These are phyloP conservation scores for Tolypocladium sp. DNA, from an alignment of 2,329 filamentous ascomycete genomes.

Conservation along the genomic window DNA sequence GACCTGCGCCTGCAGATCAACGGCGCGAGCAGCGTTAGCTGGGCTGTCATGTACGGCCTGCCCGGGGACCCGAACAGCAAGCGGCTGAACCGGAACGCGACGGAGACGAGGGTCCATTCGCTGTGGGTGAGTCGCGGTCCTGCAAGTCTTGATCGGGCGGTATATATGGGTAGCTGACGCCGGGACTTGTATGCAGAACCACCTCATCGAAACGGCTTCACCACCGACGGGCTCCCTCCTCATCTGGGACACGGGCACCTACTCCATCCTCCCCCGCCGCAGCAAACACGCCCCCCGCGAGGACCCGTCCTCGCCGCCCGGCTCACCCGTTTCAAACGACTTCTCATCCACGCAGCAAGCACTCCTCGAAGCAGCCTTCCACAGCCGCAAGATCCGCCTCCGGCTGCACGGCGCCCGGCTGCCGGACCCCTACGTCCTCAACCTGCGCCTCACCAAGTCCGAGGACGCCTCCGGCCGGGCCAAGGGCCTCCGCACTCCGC, in stretches of 20 bases:
- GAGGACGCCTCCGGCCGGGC: slow-evolving; percentile 27
- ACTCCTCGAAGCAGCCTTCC: slow-evolving; percentile 43
- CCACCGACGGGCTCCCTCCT: slow-evolving; percentile 45
- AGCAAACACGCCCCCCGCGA: slow-evolving; percentile 20
- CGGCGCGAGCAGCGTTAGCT: slow-evolving; percentile 54
- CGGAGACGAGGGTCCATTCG: slow-evolving; percentile 52
- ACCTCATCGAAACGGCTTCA: slow-evolving; percentile 51
- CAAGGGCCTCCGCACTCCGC: slow-evolving; percentile 7
- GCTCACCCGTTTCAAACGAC: slow-evolving; percentile 8
- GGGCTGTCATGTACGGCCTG: slow-evolving; percentile 54
- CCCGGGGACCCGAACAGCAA: slow-evolving; percentile 48
- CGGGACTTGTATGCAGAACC: slow-evolving; percentile 33
- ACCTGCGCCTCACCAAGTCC: slow-evolving; percentile 40
- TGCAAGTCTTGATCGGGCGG: neutral
- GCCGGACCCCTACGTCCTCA: slow-evolving; percentile 43
- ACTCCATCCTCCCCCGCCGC: slow-evolving; percentile 38
- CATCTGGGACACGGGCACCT: slow-evolving; percentile 55
- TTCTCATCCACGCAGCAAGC: slow-evolving; percentile 26
- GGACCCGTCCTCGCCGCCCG: slow-evolving; percentile 20
- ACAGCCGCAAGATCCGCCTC: slow-evolving; percentile 46
- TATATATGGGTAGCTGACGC: neutral
- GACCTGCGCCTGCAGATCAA: slow-evolving; percentile 65
- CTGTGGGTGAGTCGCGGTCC: slow-evolving; percentile 37
- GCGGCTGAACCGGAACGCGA: slow-evolving; percentile 48
- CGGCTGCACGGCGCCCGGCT: slow-evolving; percentile 44